A percentile compares a stretch with the other conserved stretches of the same genome.
These are phyloP conservation scores for Marasmius fiardii DNA, from an alignment of 1,284 basidiomycete species.

Conservation along the genomic window DNA sequence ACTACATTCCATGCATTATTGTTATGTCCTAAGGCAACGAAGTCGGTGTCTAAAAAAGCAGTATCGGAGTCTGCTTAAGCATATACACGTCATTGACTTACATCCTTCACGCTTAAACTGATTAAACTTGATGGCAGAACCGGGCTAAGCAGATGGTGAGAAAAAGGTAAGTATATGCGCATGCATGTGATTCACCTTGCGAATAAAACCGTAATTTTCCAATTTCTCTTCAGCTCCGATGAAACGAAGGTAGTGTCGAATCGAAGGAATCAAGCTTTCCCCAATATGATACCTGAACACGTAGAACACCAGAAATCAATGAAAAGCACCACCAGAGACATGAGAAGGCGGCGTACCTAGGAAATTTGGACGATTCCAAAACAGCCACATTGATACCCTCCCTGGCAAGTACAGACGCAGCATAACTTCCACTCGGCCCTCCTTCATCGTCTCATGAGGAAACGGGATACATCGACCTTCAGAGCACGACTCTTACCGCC, in stretches of 20 bases:
- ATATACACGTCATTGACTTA: conserved; percentile 28
- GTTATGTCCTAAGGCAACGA: conserved; percentile 50
- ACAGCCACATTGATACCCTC: conserved; percentile 70
- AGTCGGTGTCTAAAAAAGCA: conserved; percentile 54
- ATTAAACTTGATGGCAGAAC: conserved; percentile 62
- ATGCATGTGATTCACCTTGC: conserved; percentile 38
- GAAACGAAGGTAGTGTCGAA: conserved; percentile 56
- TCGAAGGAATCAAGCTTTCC: conserved; percentile 62
- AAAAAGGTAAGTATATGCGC: conserved; percentile 1
- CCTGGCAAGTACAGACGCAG: conserved; percentile 64
- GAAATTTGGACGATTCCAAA: conserved; percentile 67
- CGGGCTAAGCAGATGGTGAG: conserved; percentile 38
- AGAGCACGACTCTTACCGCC: conserved; percentile 33
- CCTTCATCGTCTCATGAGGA: conserved; percentile 16
- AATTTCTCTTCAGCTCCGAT: conserved; percentile 59
- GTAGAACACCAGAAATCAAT: not conserved
- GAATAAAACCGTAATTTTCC: conserved; percentile 46
- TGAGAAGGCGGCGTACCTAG: conserved; percentile 37
- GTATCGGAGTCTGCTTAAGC: conserved; percentile 2
- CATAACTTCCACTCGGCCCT: conserved; percentile 73
- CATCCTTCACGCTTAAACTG: conserved; percentile 65
- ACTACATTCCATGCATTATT: conserved; percentile 70
- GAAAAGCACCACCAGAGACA: not conserved
- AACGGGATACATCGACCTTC: conserved; percentile 15
- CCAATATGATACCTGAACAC: conserved; percentile 56